Percentiles rank a stretch among this genome's conserved stretches.
Evolutionary conservation across 139 green algal genomes (phyloP).

Genomic region (Chlamydomonas schloesseri): DNA sequence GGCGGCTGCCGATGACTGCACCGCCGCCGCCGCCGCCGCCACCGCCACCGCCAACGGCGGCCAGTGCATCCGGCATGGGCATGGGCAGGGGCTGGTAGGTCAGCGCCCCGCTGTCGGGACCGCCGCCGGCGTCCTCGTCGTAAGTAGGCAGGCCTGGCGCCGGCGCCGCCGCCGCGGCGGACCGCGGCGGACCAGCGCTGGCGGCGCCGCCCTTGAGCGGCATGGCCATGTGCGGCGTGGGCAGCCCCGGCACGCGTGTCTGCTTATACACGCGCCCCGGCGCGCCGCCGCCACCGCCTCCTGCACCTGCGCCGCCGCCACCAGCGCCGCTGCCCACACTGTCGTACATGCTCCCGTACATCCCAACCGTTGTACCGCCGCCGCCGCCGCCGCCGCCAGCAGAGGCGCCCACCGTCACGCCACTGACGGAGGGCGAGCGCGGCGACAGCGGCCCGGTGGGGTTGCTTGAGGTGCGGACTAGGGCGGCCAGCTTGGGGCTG

Average conservation of each 20-base stretch:
- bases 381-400: background rate
- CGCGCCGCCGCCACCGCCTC: background rate
- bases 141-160: background rate
- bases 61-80: no score
- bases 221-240: background rate
- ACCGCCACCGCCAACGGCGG: background rate
- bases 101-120: background rate
- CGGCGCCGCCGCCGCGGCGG: background rate
- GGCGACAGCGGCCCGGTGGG: background rate
- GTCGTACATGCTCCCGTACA: background rate
- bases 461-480: background rate
- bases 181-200: background rate
- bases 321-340: background rate
- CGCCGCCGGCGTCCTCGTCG: no score
- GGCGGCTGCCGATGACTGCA: no score
- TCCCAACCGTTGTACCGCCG: no score
- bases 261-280: slow-evolving; percentile 9
- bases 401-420: background rate
- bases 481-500: background rate
- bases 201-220: background rate
- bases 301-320: background rate
- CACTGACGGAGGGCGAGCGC: background rate
- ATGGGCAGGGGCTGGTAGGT: background rate
- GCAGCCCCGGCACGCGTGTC: background rate
- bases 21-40: background rate